phyloP scores from a whole-genome alignment of 495 filamentous ascomycete genomes.

The Choiromyces venosus region DNA sequence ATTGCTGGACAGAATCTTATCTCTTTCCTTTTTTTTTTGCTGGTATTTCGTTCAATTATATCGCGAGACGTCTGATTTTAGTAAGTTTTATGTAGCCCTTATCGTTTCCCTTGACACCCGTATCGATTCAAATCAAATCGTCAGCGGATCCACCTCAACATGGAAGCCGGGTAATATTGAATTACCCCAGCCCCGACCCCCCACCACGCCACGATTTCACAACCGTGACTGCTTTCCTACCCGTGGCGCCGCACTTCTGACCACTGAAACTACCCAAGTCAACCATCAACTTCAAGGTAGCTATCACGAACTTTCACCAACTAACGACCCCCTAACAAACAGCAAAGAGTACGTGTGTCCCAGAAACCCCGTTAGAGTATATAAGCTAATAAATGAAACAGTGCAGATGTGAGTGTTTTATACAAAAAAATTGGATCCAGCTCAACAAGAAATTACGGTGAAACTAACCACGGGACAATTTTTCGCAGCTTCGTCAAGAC shows the following conservation, averaged over 20 bases:
- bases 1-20: not conserved
- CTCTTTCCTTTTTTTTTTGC: not conserved
- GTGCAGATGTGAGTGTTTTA: slow-evolving; percentile 68
- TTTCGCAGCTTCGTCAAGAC: slow-evolving; percentile 84
- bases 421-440: slow-evolving; percentile 18
- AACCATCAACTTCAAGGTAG: slow-evolving; percentile 21
- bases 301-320: slow-evolving; percentile 27
- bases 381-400: slow-evolving; percentile 44
- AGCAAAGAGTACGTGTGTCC: slow-evolving; percentile 55
- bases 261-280: slow-evolving; percentile 29
- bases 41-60: not conserved
- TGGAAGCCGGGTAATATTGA: slow-evolving; percentile 24
- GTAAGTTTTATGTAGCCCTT: too few relatives aligned
- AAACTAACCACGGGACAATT: slow-evolving; percentile 44
- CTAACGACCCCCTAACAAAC: slow-evolving; percentile 36
- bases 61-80: not conserved
- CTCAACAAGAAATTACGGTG: slow-evolving; percentile 25
- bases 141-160: not conserved
- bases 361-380: not conserved
- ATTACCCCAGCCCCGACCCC: not conserved
- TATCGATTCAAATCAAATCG: not conserved
- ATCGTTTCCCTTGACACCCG: too few relatives aligned
- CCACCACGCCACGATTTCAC: slow-evolving; percentile 9
- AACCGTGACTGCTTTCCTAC: slow-evolving; percentile 28
- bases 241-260: slow-evolving; percentile 30